phyloP scores from a whole-genome alignment of 2,329 filamentous ascomycete species.

The Didymella pinodella region DNA sequence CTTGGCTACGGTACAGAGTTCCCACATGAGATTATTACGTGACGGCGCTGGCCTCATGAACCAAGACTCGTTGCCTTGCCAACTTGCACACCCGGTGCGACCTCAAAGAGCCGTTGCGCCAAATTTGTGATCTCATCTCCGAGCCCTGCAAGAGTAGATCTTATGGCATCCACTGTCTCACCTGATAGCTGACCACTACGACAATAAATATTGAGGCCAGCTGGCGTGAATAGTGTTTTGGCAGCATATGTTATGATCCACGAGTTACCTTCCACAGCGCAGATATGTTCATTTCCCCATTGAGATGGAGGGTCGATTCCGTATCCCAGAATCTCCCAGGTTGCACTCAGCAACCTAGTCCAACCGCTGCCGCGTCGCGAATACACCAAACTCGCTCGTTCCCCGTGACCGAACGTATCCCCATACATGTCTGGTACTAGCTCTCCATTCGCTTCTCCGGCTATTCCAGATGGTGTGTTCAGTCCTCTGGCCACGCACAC shows the following conservation, averaged over 20 bases:
- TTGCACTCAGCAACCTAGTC: background rate
- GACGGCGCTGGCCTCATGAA: too few relatives aligned
- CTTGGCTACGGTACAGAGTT: too few relatives aligned
- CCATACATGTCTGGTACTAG: background rate
- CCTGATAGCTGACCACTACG: background rate
- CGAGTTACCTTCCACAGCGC: background rate
- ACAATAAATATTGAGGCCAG: background rate
- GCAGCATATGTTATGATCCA: background rate
- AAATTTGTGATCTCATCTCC: background rate
- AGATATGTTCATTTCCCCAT: background rate
- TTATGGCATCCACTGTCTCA: background rate
- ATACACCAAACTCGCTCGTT: background rate
- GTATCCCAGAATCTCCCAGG: background rate
- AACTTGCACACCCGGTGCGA: background rate
- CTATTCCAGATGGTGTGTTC: background rate
- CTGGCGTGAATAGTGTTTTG: background rate
- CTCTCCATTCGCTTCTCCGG: background rate
- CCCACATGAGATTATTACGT: too few relatives aligned
- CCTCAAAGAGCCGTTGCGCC: background rate
- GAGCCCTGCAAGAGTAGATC: background rate
- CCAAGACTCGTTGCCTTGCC: too few relatives aligned
- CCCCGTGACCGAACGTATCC: background rate
- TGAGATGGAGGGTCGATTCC: background rate
- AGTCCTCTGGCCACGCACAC: background rate
- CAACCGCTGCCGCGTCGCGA: background rate